phyloP scores from a whole-genome alignment of 495 filamentous ascomycete species.

The Penicillium salamii region DNA sequence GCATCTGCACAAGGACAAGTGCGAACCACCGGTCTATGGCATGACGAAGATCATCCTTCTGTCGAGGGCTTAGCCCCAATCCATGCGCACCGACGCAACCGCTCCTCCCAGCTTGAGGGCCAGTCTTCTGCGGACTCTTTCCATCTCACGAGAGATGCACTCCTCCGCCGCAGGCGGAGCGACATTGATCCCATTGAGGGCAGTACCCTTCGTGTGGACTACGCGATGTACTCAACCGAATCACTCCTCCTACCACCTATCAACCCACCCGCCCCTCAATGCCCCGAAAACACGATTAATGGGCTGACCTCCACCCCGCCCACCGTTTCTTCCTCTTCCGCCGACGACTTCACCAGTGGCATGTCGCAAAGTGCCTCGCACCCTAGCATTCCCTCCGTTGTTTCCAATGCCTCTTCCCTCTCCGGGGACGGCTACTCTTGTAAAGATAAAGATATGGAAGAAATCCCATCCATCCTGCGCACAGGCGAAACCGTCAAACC shows the following conservation, averaged over 20 bases:
- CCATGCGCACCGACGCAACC: conserved; percentile 34
- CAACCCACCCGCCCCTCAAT: conserved; percentile 48
- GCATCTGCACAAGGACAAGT: conserved; percentile 62
- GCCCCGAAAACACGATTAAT: conserved; percentile 46
- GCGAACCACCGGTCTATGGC: conserved; percentile 46
- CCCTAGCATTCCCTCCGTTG: conserved; percentile 71
- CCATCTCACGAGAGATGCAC: conserved; percentile 39
- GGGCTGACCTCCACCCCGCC: conserved; percentile 50
- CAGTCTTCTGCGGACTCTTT: conserved; percentile 46
- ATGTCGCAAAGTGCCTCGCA: conserved; percentile 67
- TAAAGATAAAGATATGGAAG: conserved; percentile 32
- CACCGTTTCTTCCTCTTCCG: conserved; percentile 49
- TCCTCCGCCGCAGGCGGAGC: conserved; percentile 33
- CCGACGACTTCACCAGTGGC: conserved; percentile 53
- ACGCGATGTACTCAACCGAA: conserved; percentile 26
- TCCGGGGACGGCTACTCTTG: conserved; percentile 45
- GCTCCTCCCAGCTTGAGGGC: conserved; percentile 35
- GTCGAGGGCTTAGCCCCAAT: conserved; percentile 13
- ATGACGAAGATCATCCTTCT: conserved; percentile 24
- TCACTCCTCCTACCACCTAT: conserved; percentile 18
- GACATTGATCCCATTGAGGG: conserved; percentile 32
- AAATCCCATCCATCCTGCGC: conserved; percentile 43
- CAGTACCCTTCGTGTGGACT: conserved; percentile 20
- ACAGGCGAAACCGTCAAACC: conserved; percentile 47
- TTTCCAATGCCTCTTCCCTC: conserved; percentile 79